Base-by-base conservation (phyloP, 1,139 yeast genomes). In the Geotrichum candidum region DNA sequence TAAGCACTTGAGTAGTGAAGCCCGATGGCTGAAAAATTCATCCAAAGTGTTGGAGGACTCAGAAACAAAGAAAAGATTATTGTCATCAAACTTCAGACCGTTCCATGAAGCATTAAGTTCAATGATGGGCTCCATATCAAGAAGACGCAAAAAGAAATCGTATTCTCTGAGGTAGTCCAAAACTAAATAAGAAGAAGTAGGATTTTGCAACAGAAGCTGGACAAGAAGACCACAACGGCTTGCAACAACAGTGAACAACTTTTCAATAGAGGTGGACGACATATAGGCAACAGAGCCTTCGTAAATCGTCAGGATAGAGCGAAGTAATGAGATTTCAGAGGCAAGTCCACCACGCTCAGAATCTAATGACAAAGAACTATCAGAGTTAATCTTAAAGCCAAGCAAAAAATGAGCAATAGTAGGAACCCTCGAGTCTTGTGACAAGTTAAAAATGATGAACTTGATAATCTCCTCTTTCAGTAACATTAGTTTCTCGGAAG, bases 321-420 rank as follows among this genome's bases (percentile, higher is more conserved):
- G 79, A 59, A 91, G 78, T 11, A 89, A 73, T 1, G 92, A 84
- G 18, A 78, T 76, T 0, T 74, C 77, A 0, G 88, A 82, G 1
- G 74, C 74, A 57, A 86, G 80, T 27, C 84, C 84, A 0, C 84
- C 79, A 2, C 77, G 65, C 2, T 74, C 72, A 11, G 76, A 75
- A 11, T 83, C 85, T 11, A 77, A 67, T 1, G 79, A 73, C n/a
- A 83, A 66, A 1, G 76, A 70, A 35, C 79, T 80, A 54, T 74
- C 73, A 9, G 76, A 76, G 1, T 76, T 74, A 38, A 79, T 76
- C 60, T 79, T 81, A 70, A 85, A 91, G 0, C 98, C 98, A 1
- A 94, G 78, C 11, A 94, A 73, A 67, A 87, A 86, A 71, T 91
- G 97, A 0, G 92, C 78, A 1, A 87, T 80, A 0, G 86, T 82